Conservation (phyloP, 179 eudicot species). For the Drosera spatulata region DNA sequence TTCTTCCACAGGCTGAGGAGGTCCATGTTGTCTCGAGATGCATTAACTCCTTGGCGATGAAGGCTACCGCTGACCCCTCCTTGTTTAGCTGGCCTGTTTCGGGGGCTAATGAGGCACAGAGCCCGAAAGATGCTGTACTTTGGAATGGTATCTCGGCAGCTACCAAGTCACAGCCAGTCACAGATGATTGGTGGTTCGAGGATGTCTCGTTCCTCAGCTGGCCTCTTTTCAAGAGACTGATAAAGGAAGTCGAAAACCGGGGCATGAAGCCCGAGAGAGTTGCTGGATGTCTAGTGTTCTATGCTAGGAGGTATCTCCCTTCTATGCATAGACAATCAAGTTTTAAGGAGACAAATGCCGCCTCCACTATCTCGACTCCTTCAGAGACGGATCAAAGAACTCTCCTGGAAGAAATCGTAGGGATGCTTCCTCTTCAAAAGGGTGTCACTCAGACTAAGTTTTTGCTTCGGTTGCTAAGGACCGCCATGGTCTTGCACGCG, state of each 20-base stretch:
- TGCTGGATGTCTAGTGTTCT: constrained; percentile 30
- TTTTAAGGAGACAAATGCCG: constrained; percentile 8
- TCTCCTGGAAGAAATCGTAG: constrained; percentile 47
- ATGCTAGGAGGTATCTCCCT: constrained; percentile 34
- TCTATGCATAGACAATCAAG: constrained; percentile 17
- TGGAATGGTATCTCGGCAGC: constrained; percentile 34
- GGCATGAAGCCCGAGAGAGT: constrained; percentile 38
- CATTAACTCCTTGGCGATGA: constrained; percentile 39
- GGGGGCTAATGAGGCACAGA: constrained; percentile 6
- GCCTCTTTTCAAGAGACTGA: constrained; percentile 30
- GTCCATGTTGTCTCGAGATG: constrained; percentile 40
- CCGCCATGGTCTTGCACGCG: constrained; percentile 10
- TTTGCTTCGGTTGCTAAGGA: constrained; percentile 9
- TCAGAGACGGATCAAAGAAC: constrained; percentile 33
- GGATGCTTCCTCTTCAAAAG: constrained; percentile 33
- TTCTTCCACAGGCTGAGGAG: constrained; percentile 35
- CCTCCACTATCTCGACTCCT: constrained; percentile 7
- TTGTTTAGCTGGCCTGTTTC: constrained; percentile 27
- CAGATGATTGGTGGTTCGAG: constrained; percentile 52
- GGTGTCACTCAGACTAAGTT: constrained; percentile 20
- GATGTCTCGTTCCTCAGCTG: constrained; percentile 35
- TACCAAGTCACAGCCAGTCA: constrained; percentile 10
- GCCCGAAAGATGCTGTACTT: constrained; percentile 5
- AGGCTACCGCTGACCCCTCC: constrained; percentile 26
- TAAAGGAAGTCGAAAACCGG: constrained; percentile 19